A percentile compares a stretch with the other conserved stretches of the same genome.
These are phyloP conservation scores for Colletotrichum euphorbiae DNA, from an alignment of 2,329 filamentous ascomycete genomes.

Conservation along the genomic window DNA sequence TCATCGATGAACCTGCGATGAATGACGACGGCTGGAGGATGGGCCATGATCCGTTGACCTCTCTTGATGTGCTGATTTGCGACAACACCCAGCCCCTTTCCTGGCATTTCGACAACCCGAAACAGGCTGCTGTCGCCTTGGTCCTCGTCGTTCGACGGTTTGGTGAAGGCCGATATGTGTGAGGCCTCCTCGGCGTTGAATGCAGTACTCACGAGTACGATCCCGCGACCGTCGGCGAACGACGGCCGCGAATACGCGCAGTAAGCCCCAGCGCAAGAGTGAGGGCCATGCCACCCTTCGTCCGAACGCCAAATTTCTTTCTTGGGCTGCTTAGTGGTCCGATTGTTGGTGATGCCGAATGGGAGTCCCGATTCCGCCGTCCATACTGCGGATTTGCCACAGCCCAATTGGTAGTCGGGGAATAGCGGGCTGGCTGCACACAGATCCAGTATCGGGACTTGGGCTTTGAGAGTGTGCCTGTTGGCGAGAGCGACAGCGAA, in stretches of 20 bases:
- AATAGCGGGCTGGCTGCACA: constrained; percentile 34
- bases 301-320: constrained; percentile 37
- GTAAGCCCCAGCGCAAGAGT: constrained; percentile 36
- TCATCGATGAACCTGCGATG: constrained; percentile 43
- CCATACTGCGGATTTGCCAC: constrained; percentile 12
- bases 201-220: constrained; percentile 52
- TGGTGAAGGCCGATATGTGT: constrained; percentile 19
- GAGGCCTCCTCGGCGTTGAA: constrained; percentile 36
- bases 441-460: constrained; percentile 5
- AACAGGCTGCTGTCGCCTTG: constrained; percentile 24
- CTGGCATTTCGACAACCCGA: constrained; percentile 42
- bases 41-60: constrained; percentile 49
- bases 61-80: constrained; percentile 46
- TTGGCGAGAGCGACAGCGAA: constrained; percentile 6
- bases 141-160: not conserved
- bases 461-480: not conserved
- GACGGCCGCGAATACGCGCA: constrained; percentile 51
- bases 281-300: constrained; percentile 37
- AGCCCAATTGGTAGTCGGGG: constrained; percentile 22
- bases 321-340: constrained; percentile 25
- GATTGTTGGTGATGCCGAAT: constrained; percentile 4
- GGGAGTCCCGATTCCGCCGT: not conserved
- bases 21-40: constrained; percentile 46
- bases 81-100: constrained; percentile 48
- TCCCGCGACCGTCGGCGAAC: constrained; percentile 52